Percentiles rank a stretch among this genome's conserved stretches.
phyloP scores from a whole-genome alignment of 2,329 filamentous ascomycete species.

The Cadophora malorum region DNA sequence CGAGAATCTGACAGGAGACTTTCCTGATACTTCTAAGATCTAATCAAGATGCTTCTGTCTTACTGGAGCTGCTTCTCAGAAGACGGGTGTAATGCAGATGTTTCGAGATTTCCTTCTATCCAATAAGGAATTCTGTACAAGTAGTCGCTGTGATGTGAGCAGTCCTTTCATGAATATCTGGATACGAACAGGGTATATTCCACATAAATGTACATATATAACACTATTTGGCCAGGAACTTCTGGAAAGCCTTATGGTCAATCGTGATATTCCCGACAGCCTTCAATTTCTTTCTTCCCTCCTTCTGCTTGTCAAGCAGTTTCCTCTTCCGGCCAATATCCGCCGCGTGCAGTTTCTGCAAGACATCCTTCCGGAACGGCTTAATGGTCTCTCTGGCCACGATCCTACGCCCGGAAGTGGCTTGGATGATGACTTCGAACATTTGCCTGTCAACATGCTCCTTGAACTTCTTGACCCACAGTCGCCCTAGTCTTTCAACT shows the following conservation, averaged over 20 bases:
- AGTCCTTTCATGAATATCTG: not conserved
- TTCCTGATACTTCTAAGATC: too few relatives aligned
- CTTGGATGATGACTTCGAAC: constrained; percentile 97
- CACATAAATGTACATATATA: not conserved
- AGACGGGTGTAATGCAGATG: too few relatives aligned
- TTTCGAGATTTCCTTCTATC: too few relatives aligned
- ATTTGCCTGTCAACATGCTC: constrained; percentile 96
- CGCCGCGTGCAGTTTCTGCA: constrained; percentile 90
- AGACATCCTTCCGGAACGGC: constrained; percentile 93
- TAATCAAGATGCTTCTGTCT: too few relatives aligned
- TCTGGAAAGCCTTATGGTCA: constrained; percentile 94
- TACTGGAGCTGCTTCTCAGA: too few relatives aligned
- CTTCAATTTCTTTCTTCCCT: constrained; percentile 85
- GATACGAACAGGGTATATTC: not conserved
- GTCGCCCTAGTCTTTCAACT: constrained; percentile 77
- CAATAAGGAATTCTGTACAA: too few relatives aligned
- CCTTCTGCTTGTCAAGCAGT: constrained; percentile 95
- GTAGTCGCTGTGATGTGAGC: too few relatives aligned
- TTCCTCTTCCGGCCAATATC: constrained; percentile 85
- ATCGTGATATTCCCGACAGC: constrained; percentile 92
- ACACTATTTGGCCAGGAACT: constrained; percentile 80
- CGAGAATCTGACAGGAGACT: too few relatives aligned
- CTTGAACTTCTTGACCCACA: constrained; percentile 96
- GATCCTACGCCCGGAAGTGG: constrained; percentile 80
- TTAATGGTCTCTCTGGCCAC: constrained; percentile 95